Conservation (phyloP, 305 asterid species). For the Solanum chacoense region DNA sequence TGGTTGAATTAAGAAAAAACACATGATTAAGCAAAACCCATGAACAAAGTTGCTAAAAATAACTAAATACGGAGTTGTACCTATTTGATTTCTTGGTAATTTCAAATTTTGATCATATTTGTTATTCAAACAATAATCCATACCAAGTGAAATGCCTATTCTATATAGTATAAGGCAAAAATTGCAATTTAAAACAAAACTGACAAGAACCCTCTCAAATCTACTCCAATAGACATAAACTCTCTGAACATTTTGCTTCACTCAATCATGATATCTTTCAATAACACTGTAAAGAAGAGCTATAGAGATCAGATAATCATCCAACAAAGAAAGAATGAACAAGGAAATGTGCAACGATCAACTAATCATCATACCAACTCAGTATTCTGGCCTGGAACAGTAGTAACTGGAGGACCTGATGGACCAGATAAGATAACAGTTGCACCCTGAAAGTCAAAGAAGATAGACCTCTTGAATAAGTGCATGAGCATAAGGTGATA, state of each 20-base stretch:
- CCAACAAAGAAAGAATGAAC: neutral
- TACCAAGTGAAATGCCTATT: neutral
- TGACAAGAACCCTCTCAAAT: neutral
- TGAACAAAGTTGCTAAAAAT: neutral
- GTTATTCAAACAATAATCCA: neutral
- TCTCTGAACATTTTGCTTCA: neutral
- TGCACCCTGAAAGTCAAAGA: too few species aligned
- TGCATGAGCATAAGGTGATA: too few species aligned
- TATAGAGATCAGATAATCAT: neutral
- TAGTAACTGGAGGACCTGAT: constrained; percentile 77
- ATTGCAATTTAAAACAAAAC: neutral
- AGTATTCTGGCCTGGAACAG: constrained; percentile 79
- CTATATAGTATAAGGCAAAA: neutral
- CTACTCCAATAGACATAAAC: neutral
- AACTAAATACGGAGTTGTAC: neutral
- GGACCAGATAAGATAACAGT: too few species aligned
- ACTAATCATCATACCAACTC: constrained; percentile 59
- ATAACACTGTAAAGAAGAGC: neutral
- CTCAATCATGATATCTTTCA: neutral
- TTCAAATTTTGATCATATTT: neutral
- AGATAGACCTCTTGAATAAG: too few species aligned
- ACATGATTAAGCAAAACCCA: neutral
- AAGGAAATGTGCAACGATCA: neutral
- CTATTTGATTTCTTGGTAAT: neutral
- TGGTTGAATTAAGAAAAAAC: neutral